phyloP scores from a whole-genome alignment of 257 asterid genomes.

The Solanum pennellii region DNA sequence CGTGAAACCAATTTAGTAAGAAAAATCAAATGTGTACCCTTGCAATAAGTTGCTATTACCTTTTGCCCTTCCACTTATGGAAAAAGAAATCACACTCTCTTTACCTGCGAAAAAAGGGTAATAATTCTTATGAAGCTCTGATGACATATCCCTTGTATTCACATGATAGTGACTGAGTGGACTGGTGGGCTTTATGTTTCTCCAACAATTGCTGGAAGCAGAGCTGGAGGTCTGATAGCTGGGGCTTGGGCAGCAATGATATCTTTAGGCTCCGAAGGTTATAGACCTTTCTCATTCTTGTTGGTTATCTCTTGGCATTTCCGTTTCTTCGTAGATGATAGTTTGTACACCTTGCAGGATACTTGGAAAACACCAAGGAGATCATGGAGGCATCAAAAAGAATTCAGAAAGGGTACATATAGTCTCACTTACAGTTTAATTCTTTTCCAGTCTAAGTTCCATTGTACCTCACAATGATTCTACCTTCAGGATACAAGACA shows the following conservation, averaged over 20 bases:
- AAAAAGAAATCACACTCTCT: not conserved
- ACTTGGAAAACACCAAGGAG: slow-evolving; percentile 74
- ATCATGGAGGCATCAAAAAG: slow-evolving; percentile 93
- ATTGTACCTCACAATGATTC: not conserved
- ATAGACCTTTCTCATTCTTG: not conserved
- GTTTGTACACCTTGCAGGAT: slow-evolving; percentile 34
- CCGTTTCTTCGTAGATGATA: slow-evolving; percentile 3
- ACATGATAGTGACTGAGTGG: slow-evolving; percentile 84
- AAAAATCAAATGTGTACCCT: not conserved
- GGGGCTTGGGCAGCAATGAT: slow-evolving; percentile 99
- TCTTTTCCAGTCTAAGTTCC: not conserved
- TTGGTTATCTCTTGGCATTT: not conserved
- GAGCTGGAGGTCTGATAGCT: slow-evolving; percentile 91
- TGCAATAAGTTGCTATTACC: not conserved
- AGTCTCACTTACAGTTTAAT: not conserved
- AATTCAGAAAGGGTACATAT: slow-evolving; percentile 69
- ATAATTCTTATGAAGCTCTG: not conserved
- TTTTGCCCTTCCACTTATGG: not conserved
- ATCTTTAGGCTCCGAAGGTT: slow-evolving; percentile 93
- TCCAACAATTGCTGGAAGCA: slow-evolving; percentile 96
- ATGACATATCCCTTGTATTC: not conserved
- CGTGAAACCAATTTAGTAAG: not conserved
- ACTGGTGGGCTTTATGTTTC: slow-evolving; percentile 96
- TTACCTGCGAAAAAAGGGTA: not conserved
- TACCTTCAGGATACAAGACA: slow-evolving; percentile 50